phyloP scores from a whole-genome alignment of 352 stramenopile species.

The Globisporangium ultimum region DNA sequence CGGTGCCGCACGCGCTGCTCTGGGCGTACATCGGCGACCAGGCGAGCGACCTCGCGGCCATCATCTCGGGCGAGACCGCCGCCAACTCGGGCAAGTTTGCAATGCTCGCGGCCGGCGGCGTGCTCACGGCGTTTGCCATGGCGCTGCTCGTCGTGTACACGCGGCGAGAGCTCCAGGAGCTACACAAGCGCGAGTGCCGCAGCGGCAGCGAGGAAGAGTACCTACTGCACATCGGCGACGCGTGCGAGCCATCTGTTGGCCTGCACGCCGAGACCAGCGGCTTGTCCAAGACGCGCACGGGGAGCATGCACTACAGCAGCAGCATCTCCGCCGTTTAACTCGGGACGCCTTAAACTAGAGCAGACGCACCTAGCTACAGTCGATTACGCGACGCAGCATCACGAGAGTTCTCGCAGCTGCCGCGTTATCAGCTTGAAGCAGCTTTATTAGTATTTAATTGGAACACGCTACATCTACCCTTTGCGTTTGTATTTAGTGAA shows the following conservation, averaged over 20 bases:
- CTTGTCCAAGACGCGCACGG: conserved; percentile 24
- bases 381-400: no score
- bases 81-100: conserved; percentile 40
- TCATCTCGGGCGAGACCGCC: conserved; percentile 49
- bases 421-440: no score
- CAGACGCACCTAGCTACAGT: no score
- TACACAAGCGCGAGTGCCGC: conserved; percentile 55
- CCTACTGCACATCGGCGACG: conserved; percentile 12
- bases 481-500: no score
- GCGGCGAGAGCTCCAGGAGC: conserved; percentile 46
- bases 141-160: conserved; percentile 64
- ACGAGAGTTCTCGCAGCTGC: no score
- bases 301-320: conserved; percentile 18
- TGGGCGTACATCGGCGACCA: conserved; percentile 74
- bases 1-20: conserved; percentile 54
- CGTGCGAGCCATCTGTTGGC: conserved; percentile 10
- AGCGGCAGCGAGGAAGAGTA: conserved; percentile 51
- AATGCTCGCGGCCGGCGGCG: conserved; percentile 34
- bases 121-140: conserved; percentile 54
- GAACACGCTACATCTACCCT: no score
- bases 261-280: conserved; percentile 13
- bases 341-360: no score
- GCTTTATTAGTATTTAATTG: no score
- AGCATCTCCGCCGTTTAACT: neutral
- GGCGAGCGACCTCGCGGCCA: conserved; percentile 58